Evolutionary conservation across 2,329 filamentous ascomycete species (phyloP).

Genomic region (Cladosporium sp.): DNA sequence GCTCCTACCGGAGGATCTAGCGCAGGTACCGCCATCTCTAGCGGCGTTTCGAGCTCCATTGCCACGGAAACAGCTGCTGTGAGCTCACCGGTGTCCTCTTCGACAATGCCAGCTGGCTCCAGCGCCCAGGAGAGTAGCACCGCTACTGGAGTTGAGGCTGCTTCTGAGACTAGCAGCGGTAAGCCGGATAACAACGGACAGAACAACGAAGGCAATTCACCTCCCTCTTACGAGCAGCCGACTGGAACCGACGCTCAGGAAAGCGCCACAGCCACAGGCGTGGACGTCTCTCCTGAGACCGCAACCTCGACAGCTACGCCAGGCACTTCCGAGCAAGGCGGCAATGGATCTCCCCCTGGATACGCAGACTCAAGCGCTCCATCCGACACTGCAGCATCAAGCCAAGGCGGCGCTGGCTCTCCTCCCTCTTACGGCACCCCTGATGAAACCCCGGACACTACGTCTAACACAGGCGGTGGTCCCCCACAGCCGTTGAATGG

Average conservation of each 20-base stretch:
- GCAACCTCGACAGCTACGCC: background rate
- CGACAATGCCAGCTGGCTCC: background rate
- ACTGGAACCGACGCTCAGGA: background rate
- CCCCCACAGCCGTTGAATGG: background rate
- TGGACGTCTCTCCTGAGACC: background rate
- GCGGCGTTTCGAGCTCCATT: background rate
- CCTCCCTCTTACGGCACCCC: no score
- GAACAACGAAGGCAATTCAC: background rate
- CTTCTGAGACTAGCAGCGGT: background rate
- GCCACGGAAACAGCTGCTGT: conserved; percentile 55
- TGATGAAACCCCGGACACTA: background rate
- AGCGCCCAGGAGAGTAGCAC: background rate
- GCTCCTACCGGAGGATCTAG: background rate
- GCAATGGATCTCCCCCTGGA: background rate
- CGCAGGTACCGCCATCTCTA: background rate
- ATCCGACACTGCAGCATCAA: no score
- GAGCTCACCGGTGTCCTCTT: background rate
- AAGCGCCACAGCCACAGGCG: background rate
- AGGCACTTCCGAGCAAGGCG: background rate
- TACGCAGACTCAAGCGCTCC: background rate
- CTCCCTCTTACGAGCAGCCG: background rate
- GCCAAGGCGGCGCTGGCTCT: no score
- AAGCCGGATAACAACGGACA: background rate
- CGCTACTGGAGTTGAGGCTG: background rate
- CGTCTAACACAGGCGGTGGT: no score